Conservation (phyloP, 2,329 filamentous ascomycete genomes). For the Calonectria hongkongensis region DNA sequence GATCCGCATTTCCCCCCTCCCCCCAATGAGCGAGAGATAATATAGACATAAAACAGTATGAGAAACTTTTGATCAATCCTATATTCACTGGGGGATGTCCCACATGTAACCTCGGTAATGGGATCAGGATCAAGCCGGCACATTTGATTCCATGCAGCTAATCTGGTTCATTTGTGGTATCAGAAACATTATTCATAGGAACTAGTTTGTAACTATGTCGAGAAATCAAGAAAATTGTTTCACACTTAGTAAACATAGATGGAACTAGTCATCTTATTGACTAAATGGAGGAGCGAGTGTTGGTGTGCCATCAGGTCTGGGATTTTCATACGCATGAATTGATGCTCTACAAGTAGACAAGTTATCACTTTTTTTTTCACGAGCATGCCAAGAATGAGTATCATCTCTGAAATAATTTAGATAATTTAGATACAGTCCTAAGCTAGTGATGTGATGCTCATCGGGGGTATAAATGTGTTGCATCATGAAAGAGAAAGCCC, state of each 20-base stretch:
- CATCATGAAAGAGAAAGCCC: slow-evolving; percentile 49
- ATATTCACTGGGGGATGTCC: neutral
- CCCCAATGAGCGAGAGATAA: neutral
- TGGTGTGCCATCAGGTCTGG: too few species aligned
- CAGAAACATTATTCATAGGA: neutral
- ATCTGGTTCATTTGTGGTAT: neutral
- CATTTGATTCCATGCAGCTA: neutral
- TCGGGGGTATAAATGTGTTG: slow-evolving; percentile 55
- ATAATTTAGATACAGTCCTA: slow-evolving; percentile 7
- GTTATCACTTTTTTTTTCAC: too few species aligned
- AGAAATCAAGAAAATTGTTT: neutral
- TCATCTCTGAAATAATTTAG: slow-evolving; percentile 34
- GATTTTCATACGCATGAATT: neutral
- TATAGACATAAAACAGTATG: neutral
- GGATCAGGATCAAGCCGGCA: neutral
- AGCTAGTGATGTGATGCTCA: slow-evolving; percentile 55
- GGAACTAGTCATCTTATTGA: too few species aligned
- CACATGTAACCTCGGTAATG: neutral
- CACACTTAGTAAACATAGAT: too few species aligned
- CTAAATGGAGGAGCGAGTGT: neutral
- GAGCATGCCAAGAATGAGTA: too few species aligned
- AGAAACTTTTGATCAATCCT: neutral
- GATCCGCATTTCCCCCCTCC: too few species aligned
- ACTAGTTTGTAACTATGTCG: neutral
- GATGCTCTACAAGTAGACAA: neutral